These are phyloP conservation scores for Pestalotiopsis sp. DNA, from an alignment of 2,329 filamentous ascomycete species.

Conservation along the genomic window DNA sequence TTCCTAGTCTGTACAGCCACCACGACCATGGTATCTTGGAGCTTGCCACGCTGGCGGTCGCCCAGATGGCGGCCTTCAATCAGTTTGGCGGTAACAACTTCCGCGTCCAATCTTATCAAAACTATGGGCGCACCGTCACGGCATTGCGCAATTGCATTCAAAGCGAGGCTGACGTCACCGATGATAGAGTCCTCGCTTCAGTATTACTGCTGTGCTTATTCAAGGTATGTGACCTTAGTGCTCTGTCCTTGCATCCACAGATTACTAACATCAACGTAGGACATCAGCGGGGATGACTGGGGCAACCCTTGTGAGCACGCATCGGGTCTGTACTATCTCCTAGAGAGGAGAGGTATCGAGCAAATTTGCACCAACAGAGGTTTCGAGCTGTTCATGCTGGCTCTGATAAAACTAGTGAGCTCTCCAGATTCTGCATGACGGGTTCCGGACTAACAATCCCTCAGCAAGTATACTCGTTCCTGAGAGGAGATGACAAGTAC, in stretches of 20 bases:
- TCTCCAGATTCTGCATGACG: not conserved
- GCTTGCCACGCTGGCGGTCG: constrained; percentile 34
- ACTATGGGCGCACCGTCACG: constrained; percentile 31
- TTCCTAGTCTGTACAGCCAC: constrained; percentile 31
- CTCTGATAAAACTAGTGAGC: constrained; percentile 33
- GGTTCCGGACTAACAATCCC: not conserved
- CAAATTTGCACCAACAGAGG: constrained; percentile 33
- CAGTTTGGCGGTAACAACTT: constrained; percentile 31
- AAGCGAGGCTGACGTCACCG: constrained; percentile 25
- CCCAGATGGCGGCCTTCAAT: constrained; percentile 37
- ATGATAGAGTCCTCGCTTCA: constrained; percentile 33
- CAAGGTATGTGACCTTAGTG: constrained; percentile 20
- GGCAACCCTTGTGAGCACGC: constrained; percentile 34
- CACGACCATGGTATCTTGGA: constrained; percentile 30
- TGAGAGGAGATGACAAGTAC: constrained; percentile 32
- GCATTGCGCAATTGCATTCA: constrained; percentile 30
- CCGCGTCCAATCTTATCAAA: constrained; percentile 28
- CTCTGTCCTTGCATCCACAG: constrained; percentile 10
- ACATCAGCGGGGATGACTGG: constrained; percentile 33
- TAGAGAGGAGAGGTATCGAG: constrained; percentile 32
- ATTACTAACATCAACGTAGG: constrained; percentile 21
- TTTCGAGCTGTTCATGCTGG: constrained; percentile 32
- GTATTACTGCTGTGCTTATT: constrained; percentile 34
- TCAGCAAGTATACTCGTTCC: constrained; percentile 36
- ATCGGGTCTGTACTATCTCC: constrained; percentile 33